Percentiles rank a stretch among this genome's conserved stretches.
Evolutionary conservation across 176 grass and related monocot species (phyloP).

Genomic region (Tillandsia fasciculata): DNA sequence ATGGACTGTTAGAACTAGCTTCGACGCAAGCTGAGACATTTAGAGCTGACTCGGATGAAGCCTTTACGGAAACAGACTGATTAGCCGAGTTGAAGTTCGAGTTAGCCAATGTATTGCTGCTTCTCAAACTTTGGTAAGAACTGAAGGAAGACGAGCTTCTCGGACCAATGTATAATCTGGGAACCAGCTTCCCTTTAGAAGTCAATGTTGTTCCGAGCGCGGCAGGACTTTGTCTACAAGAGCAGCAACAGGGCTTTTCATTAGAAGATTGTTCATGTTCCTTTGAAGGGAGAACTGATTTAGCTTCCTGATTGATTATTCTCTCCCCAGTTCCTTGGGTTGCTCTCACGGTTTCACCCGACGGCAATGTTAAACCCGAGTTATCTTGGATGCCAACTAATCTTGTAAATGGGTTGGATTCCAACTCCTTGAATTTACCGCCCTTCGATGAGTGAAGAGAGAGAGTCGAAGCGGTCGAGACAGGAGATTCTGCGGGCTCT

Average conservation of each 20-base stretch:
- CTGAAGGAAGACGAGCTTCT: constrained; percentile 55
- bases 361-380: constrained; percentile 16
- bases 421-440: constrained; percentile 24
- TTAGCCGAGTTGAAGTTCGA: constrained; percentile 34
- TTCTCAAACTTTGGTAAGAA: constrained; percentile 42
- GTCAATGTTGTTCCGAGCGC: constrained; percentile 16
- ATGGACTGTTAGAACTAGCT: constrained; percentile 35
- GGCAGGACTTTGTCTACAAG: constrained; percentile 34
- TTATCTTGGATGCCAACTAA: background rate
- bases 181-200: constrained; percentile 41
- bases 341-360: constrained; percentile 17
- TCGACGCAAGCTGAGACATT: constrained; percentile 18
- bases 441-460: constrained; percentile 45
- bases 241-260: constrained; percentile 51
- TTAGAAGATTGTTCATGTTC: constrained; percentile 28
- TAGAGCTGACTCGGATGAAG: constrained; percentile 25
- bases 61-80: constrained; percentile 25
- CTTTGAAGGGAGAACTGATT: constrained; percentile 9
- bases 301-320: constrained; percentile 29
- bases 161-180: constrained; percentile 64
- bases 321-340: constrained; percentile 21
- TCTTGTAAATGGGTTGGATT: background rate
- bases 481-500: constrained; percentile 42
- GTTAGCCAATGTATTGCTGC: constrained; percentile 30
- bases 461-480: constrained; percentile 51